Evolutionary conservation across 257 asterid species (phyloP).

Genomic region (Ocimum tenuiflorum): DNA sequence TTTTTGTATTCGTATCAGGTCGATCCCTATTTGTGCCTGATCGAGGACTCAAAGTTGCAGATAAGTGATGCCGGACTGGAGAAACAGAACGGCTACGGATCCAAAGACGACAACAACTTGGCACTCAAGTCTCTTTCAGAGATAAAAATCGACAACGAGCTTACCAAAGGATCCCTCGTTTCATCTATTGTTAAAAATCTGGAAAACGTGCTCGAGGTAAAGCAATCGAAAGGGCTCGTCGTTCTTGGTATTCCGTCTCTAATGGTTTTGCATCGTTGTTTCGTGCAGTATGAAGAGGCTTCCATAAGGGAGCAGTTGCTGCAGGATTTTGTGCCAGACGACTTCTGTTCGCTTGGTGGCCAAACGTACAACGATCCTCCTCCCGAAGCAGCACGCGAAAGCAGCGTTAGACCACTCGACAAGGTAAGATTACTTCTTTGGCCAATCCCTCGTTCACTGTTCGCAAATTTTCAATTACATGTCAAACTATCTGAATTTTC

Average conservation of each 20-base stretch:
- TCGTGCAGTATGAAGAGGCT: conserved; percentile 50
- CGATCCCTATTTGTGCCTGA: conserved; percentile 80
- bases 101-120: conserved; percentile 66
- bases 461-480: no score
- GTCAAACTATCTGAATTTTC: no score
- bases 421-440: conserved; percentile 28
- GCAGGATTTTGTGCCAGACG: conserved; percentile 61
- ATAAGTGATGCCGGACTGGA: conserved; percentile 40
- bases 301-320: conserved; percentile 52
- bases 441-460: no score
- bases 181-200: conserved; percentile 51
- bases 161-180: conserved; percentile 59
- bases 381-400: conserved; percentile 27
- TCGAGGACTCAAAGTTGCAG: conserved; percentile 75
- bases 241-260: background rate
- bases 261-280: conserved; percentile 3
- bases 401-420: conserved; percentile 29
- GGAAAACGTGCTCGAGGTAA: conserved; percentile 50
- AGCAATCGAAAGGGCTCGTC: no score
- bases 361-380: conserved; percentile 36
- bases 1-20: conserved; percentile 42
- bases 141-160: conserved; percentile 48
- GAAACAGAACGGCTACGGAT: conserved; percentile 46
- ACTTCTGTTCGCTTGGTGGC: conserved; percentile 46
- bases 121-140: conserved; percentile 65